Percentiles rank a stretch among this genome's conserved stretches.
Evolutionary conservation across 83 land plant genomes (phyloP).

Genomic region (Isoetes engelmannii): DNA sequence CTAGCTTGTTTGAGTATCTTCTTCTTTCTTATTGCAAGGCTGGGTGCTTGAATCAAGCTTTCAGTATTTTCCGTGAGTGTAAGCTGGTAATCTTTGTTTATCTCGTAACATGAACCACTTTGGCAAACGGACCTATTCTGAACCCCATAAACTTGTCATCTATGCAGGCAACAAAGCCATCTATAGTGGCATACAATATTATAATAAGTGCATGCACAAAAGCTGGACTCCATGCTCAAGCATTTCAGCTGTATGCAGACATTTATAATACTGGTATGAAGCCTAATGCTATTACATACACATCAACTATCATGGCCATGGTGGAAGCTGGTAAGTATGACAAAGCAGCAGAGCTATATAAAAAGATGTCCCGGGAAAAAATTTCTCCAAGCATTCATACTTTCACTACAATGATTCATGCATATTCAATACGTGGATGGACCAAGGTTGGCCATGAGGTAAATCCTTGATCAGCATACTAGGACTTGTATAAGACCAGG

Average conservation of each 20-base stretch:
- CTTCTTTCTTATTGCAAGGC: too few relatives aligned
- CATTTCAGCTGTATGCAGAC: neutral
- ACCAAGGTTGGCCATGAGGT: constrained; percentile 15
- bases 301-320: constrained; percentile 8
- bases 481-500: too few relatives aligned
- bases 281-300: constrained; percentile 11
- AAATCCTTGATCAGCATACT: too few relatives aligned
- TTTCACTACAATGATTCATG: neutral
- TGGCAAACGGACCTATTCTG: too few relatives aligned
- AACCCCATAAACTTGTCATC: too few relatives aligned
- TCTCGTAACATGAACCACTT: too few relatives aligned
- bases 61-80: too few relatives aligned
- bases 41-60: too few relatives aligned
- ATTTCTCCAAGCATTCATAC: constrained; percentile 4
- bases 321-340: neutral
- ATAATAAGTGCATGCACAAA: constrained; percentile 10
- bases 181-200: constrained; percentile 11
- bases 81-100: too few relatives aligned
- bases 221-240: constrained; percentile 9
- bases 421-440: constrained; percentile 4
- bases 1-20: too few relatives aligned
- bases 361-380: neutral
- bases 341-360: constrained; percentile 8
- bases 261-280: constrained; percentile 3
- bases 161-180: constrained; percentile 13